Percentiles rank a stretch among this genome's conserved stretches.
These are phyloP conservation scores for Alternaria brassicicola DNA, from an alignment of 2,329 filamentous ascomycete genomes.

Conservation along the genomic window DNA sequence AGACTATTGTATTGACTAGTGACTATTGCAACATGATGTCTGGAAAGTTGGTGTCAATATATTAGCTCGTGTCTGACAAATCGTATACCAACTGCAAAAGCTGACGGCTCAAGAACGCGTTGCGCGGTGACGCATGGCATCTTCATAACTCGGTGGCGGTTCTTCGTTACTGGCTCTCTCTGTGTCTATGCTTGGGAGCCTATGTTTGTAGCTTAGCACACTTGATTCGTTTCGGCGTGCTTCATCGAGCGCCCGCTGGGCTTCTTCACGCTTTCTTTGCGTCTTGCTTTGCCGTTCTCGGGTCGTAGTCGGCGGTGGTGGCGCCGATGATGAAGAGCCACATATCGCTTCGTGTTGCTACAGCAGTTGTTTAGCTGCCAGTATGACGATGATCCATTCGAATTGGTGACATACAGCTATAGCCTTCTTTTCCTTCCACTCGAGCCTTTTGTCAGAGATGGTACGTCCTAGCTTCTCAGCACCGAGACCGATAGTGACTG, in stretches of 20 bases:
- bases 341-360: slow-evolving; percentile 23
- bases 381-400: neutral
- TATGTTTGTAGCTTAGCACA: slow-evolving; percentile 2
- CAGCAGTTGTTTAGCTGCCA: neutral
- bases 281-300: slow-evolving; percentile 3
- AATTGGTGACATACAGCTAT: slow-evolving; percentile 14
- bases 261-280: slow-evolving; percentile 21
- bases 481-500: slow-evolving; percentile 27
- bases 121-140: slow-evolving; percentile 10
- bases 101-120: neutral
- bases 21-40: neutral
- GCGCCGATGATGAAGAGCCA: slow-evolving; percentile 16
- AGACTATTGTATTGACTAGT: neutral
- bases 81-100: neutral
- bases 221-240: slow-evolving; percentile 13
- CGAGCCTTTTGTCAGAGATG: slow-evolving; percentile 31
- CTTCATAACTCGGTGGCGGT: slow-evolving; percentile 21
- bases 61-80: too few relatives aligned
- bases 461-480: slow-evolving; percentile 27
- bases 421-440: slow-evolving; percentile 32
- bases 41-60: neutral
- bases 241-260: slow-evolving; percentile 8
- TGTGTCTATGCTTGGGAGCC: slow-evolving; percentile 21
- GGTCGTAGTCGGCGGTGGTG: slow-evolving; percentile 8
- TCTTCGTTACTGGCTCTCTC: slow-evolving; percentile 19